Evolutionary conservation across 129 eudicot species (phyloP).

Genomic region (sunflower (Helianthus annuus)): HanXRQr2.0-SUNRISE NC_035444.2:4962941-4963440

Average conservation of each 20-base stretch:
- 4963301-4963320: not conserved
- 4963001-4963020: conserved; percentile 68
- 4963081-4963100: conserved; percentile 58
- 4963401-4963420: too few species aligned
- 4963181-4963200: conserved; percentile 95
- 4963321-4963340: too few species aligned
- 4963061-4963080: conserved; percentile 49
- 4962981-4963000: conserved; percentile 46
- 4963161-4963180: conserved; percentile 65
- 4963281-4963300: not conserved
- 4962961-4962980: conserved; percentile 64
- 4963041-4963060: conserved; percentile 53
- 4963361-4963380: too few species aligned
- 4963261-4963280: conserved; percentile 73
- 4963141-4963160: conserved; percentile 59
- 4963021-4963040: conserved; percentile 43
- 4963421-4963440: too few species aligned
- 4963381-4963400: too few species aligned
- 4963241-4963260: conserved; percentile 84
- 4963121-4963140: conserved; percentile 69
- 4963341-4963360: too few species aligned
- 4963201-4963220: conserved; percentile 86
- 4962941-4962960: conserved; percentile 56
- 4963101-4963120: conserved; percentile 82
- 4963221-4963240: conserved; percentile 79